Conservation (phyloP, 306 rosid genomes). For the Sechiopsis laciniata region DNA sequence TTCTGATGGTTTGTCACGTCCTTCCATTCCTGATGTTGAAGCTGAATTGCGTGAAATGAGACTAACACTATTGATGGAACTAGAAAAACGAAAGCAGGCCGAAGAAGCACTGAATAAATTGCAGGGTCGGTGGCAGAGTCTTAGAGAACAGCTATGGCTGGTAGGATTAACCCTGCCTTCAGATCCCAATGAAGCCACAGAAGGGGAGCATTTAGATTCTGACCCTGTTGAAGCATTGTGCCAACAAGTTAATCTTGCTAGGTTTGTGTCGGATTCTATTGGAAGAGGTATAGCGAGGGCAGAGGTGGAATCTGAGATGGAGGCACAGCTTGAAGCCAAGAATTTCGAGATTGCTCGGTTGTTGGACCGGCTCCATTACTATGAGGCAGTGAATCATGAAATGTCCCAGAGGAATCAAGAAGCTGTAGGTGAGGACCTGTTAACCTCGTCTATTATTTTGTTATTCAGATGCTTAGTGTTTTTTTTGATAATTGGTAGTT, state of each 20-base stretch:
- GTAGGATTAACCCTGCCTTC: conserved; percentile 68
- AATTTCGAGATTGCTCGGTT: conserved; percentile 90
- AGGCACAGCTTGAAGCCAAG: conserved; percentile 63
- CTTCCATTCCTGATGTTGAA: conserved; percentile 38
- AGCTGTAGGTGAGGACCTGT: conserved; percentile 69
- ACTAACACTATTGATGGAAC: conserved; percentile 61
- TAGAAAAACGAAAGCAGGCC: conserved; percentile 77
- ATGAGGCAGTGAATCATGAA: conserved; percentile 93
- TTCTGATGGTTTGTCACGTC: conserved; percentile 48
- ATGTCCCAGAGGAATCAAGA: conserved; percentile 99
- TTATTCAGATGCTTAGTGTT: background rate
- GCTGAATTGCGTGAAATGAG: conserved; percentile 66
- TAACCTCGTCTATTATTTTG: background rate
- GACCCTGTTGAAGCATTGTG: conserved; percentile 61
- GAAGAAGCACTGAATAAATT: conserved; percentile 63
- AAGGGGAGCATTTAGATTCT: conserved; percentile 38
- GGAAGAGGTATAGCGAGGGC: conserved; percentile 82
- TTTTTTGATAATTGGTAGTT: too few relatives aligned
- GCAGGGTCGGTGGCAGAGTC: conserved; percentile 63
- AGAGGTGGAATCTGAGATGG: conserved; percentile 76
- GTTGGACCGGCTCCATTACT: conserved; percentile 69
- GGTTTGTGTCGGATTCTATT: conserved; percentile 66
- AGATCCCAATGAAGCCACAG: conserved; percentile 34
- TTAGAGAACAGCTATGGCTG: conserved; percentile 52
- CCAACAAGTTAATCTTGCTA: conserved; percentile 72